Evolutionary conservation across 2,329 filamentous ascomycete genomes (phyloP).

Genomic region (Alternaria triticimaculans): DNA sequence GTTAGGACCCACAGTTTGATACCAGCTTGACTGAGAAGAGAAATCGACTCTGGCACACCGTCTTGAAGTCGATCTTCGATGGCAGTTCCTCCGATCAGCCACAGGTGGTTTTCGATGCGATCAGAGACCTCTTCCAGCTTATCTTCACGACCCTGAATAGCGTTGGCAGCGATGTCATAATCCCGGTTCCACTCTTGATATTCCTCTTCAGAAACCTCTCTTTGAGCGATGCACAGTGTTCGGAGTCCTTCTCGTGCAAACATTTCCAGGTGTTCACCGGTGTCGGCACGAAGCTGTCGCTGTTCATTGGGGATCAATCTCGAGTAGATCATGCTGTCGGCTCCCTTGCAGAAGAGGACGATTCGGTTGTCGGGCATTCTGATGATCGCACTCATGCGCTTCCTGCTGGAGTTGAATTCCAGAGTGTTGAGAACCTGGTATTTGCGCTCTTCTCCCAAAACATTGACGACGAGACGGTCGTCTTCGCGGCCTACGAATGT

Average conservation of each 20-base stretch:
- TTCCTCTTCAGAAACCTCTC: constrained; percentile 78
- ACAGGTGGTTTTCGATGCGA: constrained; percentile 87
- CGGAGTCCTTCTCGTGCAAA: constrained; percentile 94
- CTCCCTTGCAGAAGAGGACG: constrained; percentile 93
- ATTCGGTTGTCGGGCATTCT: constrained; percentile 92
- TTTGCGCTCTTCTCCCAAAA: constrained; percentile 82
- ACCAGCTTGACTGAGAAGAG: constrained; percentile 85
- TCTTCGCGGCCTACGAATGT: constrained; percentile 82
- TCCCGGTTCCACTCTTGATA: constrained; percentile 85
- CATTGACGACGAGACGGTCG: constrained; percentile 83
- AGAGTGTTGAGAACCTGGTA: constrained; percentile 93
- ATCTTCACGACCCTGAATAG: constrained; percentile 86
- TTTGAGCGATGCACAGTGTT: constrained; percentile 91
- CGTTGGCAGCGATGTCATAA: constrained; percentile 84
- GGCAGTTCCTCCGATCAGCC: constrained; percentile 88
- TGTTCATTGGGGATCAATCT: constrained; percentile 86
- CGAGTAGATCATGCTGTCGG: constrained; percentile 96
- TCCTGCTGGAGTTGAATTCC: constrained; percentile 96
- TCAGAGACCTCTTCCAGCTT: constrained; percentile 91
- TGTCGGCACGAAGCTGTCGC: constrained; percentile 78
- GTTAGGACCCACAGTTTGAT: constrained; percentile 99
- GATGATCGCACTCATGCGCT: constrained; percentile 97
- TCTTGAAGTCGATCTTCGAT: constrained; percentile 98
- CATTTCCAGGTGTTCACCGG: constrained; percentile 94
- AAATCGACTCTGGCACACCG: constrained; percentile 94